These are phyloP conservation scores for Dendrocalamus latiflorus DNA, from an alignment of 202 grass and related monocot genomes.

Conservation along the genomic window DNA sequence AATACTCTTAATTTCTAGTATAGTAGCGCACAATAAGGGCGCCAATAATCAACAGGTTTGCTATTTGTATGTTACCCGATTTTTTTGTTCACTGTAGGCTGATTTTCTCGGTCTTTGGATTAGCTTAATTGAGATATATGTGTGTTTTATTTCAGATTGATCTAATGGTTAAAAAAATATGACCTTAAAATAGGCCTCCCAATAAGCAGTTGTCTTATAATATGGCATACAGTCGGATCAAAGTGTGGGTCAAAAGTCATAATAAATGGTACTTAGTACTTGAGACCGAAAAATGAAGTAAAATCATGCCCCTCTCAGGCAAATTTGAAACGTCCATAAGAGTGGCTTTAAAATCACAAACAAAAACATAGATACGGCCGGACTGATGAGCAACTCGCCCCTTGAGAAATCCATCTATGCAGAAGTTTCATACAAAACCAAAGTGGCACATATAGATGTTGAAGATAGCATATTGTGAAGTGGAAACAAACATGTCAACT, in stretches of 20 bases:
- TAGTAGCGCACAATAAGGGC: not conserved
- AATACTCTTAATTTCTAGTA: not conserved
- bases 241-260: not conserved
- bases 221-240: not conserved
- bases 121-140: not conserved
- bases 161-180: not conserved
- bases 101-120: too few species aligned
- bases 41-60: not conserved
- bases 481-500: not conserved
- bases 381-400: not conserved
- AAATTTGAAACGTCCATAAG: not conserved
- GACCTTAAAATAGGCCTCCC: not conserved
- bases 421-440: not conserved
- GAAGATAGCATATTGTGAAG: not conserved
- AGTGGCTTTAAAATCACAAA: not conserved
- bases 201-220: not conserved
- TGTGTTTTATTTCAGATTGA: not conserved
- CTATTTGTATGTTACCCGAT: too few species aligned
- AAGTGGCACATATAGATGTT: not conserved
- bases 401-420: not conserved
- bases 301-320: not conserved
- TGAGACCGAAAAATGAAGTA: not conserved
- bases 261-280: not conserved
- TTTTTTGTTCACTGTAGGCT: too few species aligned
- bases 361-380: not conserved